Conservation (phyloP, 768 basidiomycete species). For the Panaeolus cyanescens region DNA sequence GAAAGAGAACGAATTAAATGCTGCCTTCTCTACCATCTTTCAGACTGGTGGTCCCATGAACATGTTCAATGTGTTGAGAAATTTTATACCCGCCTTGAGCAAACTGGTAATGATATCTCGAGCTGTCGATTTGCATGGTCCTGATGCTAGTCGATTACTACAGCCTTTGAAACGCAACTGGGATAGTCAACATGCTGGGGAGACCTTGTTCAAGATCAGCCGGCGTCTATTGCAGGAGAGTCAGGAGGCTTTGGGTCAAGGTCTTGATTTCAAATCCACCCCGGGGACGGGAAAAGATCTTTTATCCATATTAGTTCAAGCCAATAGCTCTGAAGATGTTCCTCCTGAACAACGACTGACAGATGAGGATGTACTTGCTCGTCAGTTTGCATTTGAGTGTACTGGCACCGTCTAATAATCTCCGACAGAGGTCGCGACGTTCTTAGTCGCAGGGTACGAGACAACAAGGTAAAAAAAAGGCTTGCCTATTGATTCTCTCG, state of each 20-base stretch:
- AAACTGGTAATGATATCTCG: slow-evolving; percentile 29
- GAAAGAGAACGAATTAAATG: slow-evolving; percentile 48
- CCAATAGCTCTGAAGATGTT: slow-evolving; percentile 64
- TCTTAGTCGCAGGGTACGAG: slow-evolving; percentile 60
- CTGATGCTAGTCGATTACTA: background rate
- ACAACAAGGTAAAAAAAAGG: slow-evolving; percentile 42
- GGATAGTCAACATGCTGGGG: slow-evolving; percentile 28
- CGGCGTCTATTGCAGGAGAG: slow-evolving; percentile 49
- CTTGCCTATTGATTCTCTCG: background rate
- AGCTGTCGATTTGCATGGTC: background rate
- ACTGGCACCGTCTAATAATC: background rate
- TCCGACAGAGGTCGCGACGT: slow-evolving; percentile 56
- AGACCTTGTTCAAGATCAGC: slow-evolving; percentile 51
- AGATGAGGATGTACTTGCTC: slow-evolving; percentile 61
- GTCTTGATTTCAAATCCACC: slow-evolving; percentile 26
- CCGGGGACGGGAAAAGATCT: slow-evolving; percentile 47
- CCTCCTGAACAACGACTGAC: slow-evolving; percentile 53
- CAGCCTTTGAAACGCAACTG: slow-evolving; percentile 34
- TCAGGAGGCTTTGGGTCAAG: slow-evolving; percentile 37
- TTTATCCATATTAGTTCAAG: slow-evolving; percentile 57
- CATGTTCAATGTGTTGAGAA: slow-evolving; percentile 29
- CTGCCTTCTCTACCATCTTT: slow-evolving; percentile 55
- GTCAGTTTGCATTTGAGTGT: slow-evolving; percentile 30
- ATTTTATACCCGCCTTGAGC: slow-evolving; percentile 30
- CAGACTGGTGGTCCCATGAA: slow-evolving; percentile 37